Evolutionary conservation across 2,329 filamentous ascomycete genomes (phyloP), one percentile per base, ranked within the genome.

Genomic region (Fusarium lateritium): DNA sequence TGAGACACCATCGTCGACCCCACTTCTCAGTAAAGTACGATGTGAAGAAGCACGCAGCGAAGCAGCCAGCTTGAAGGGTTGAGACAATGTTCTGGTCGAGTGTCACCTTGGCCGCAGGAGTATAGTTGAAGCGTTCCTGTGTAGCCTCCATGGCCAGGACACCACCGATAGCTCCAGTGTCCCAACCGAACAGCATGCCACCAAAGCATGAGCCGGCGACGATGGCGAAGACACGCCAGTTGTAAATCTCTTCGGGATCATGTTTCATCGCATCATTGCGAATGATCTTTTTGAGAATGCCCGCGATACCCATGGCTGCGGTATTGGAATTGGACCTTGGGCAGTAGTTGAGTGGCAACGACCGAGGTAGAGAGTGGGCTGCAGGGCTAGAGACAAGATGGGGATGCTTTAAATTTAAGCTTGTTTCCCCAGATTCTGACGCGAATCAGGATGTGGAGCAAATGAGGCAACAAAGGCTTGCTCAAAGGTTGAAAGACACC

Each of bases 201-300:
- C 91, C 91, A 62, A 91, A 92, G 78, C 90, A 92, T 40, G 88
- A 83, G 43, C 88, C 89, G 75, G 84, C 88, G 49, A 88, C 89
- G 69, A 91, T 82, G 58, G 84, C 84, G 67, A 90, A 88, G 28
- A 91, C 88, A 57, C 89, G 85, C 89, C 89, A 92, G 74, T 89
- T 89, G 79, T 92, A 92, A 62, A 92, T 89, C 76, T 91, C 86
- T 21, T 84, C 82, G 19, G 90, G 90, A 64, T 92, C 90, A 36
- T 81, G 79, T 74, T 85, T 89, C 87, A 93, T 92, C 44, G 91
- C 88, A 77, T 93, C 89, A 82, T 92, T 92, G 78, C 86, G 86
- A 71, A 91, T 85, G 74, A 91, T 82, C 71, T 79, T 80, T 71
- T 82, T 83, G 57, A 91, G 83, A 69, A 89, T 76, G 54, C 73